Evolutionary conservation across 73 alveolate genomes (phyloP), one percentile per base, ranked within the genome.

Genomic region (Breviolum minutum): DNA sequence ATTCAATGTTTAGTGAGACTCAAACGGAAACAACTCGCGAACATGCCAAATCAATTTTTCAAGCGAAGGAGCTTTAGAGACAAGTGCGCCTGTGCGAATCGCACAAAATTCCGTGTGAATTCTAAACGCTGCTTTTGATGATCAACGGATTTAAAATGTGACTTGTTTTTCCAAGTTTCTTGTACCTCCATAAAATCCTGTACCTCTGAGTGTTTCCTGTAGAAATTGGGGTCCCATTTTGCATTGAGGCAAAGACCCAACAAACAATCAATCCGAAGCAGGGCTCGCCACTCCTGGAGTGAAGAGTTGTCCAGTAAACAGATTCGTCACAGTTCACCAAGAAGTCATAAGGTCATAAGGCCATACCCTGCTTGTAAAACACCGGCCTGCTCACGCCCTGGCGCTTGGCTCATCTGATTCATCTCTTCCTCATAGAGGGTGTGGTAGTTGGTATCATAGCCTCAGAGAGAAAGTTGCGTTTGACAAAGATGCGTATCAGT

Each of bases 261-360:
- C 40, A 92, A 40, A 80, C 98, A 73, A 66, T 92, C 98, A 63
- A 92, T 92, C 16, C 98, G 98, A 14, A 92, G 98, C 64, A 92
- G 98, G 22, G 98, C 98, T 13, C 98, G 98, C 98, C 98, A 92
- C 91, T 92, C 98, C 98, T 92, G 66, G 60, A 19, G 30, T 22
- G 8, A 14, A 14, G 8, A 68, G 77, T 40, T 40, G 54, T 3
- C 54, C 54, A 40, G 54, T 40, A 40, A 40, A 40, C 54, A 40
- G 54, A 40, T n/a, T n/a, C 0, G 54, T 40, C 54, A 40, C 54
- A 40, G 54, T 40, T 40, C 54, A 40, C 54, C 54, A 40, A 40
- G 54, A 40, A 40, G 54, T 40, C 54, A 40, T n/a, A n/a, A n/a
- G n/a, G n/a, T n/a, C n/a, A n/a, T n/a, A 40, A 40, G 3, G 54